Evolutionary conservation across 225 moss, liverwort and hornwort species (phyloP).

Genomic region (Pseudoscleropodium purum): DNA sequence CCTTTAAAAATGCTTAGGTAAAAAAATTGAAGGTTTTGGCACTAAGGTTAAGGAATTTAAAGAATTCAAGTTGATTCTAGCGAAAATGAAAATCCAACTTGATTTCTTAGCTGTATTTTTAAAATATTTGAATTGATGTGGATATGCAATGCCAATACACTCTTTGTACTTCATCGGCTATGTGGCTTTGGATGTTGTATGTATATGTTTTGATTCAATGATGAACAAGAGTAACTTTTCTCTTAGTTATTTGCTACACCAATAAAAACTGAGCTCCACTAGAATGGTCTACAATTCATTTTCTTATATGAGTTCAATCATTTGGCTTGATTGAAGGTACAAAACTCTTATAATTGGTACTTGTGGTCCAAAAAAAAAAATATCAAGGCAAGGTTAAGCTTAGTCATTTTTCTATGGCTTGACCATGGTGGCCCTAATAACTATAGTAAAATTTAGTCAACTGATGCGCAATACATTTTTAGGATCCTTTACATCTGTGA

Average conservation of each 20-base stretch:
- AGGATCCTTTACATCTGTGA: no score
- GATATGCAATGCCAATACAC: not conserved
- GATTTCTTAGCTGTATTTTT: not conserved
- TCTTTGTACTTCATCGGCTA: rapidly evolving
- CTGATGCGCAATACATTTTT: no score
- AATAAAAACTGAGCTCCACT: rapidly evolving
- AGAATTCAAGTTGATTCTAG: not conserved
- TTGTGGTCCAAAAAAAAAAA: rapidly evolving
- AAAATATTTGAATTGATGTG: not conserved
- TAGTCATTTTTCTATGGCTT: not conserved
- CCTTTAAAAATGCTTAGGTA: not conserved
- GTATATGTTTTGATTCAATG: not conserved
- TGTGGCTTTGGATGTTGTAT: not conserved
- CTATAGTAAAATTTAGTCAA: not conserved
- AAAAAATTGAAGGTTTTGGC: no score
- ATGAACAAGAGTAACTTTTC: not conserved
- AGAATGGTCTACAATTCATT: not conserved
- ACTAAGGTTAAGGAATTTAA: not conserved
- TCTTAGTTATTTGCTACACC: not conserved
- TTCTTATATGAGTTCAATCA: not conserved
- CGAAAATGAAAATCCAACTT: not conserved
- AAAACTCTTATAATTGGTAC: not conserved
- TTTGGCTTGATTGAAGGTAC: not conserved
- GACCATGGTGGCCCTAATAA: rapidly evolving
- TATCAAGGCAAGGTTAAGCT: not conserved